Evolutionary conservation across 78 protist species (phyloP).

Genomic region (Emiliania huxleyi): DNA sequence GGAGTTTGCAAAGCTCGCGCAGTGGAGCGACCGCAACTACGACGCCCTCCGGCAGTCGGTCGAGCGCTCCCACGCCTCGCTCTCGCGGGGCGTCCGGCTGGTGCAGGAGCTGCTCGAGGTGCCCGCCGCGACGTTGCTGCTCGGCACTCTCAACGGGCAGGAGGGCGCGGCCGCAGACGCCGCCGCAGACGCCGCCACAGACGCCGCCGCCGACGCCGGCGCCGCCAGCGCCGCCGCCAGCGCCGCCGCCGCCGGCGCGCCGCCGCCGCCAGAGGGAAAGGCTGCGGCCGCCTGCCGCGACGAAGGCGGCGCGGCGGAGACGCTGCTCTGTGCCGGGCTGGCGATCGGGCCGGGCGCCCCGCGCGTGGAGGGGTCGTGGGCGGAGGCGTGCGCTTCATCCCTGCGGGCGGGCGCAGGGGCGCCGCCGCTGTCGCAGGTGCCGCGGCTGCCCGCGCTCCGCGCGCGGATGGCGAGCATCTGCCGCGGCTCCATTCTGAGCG

Average conservation of each 20-base stretch:
- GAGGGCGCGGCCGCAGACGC: not conserved
- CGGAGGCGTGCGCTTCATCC: not conserved
- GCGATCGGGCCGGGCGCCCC: not conserved
- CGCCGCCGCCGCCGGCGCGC: not conserved
- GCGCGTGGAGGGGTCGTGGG: not conserved
- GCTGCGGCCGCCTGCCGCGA: not conserved
- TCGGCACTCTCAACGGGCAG: not conserved
- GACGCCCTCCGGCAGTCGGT: slow-evolving; percentile 50
- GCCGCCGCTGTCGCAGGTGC: not conserved
- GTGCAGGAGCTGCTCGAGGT: not conserved
- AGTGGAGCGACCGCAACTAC: slow-evolving; percentile 65
- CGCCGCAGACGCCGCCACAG: not conserved
- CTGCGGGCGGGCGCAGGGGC: not conserved
- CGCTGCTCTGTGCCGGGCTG: not conserved
- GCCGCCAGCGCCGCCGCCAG: not conserved
- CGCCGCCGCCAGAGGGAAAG: not conserved
- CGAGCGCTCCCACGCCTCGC: slow-evolving; percentile 56
- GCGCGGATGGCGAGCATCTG: not conserved
- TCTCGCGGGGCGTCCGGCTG: not conserved
- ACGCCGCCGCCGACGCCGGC: not conserved
- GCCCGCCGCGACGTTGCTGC: not conserved
- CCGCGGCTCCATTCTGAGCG: not conserved
- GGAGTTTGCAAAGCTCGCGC: slow-evolving; percentile 39
- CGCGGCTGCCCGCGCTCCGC: not conserved
- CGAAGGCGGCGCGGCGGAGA: not conserved